Evolutionary conservation across 371 early-diverging fungal genomes (phyloP).

Genomic region (Zychaea mexicana): DNA sequence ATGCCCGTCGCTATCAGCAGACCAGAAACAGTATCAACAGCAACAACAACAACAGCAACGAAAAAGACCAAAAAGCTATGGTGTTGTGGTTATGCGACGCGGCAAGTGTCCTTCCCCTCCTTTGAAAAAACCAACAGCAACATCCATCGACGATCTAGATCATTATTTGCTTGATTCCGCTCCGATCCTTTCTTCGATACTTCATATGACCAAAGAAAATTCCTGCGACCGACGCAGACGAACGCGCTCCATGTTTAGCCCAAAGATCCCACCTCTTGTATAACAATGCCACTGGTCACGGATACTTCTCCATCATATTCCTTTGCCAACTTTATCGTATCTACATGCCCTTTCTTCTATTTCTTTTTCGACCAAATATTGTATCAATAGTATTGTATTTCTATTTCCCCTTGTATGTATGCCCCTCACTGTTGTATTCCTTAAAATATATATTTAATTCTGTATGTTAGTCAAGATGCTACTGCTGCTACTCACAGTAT

Average conservation of each 20-base stretch:
- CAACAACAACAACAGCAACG: not conserved
- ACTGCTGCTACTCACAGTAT: no score
- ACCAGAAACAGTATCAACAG: not conserved
- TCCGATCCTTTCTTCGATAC: not conserved
- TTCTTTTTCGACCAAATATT: not conserved
- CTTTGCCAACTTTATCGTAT: no score
- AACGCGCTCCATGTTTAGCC: slow-evolving; percentile 10
- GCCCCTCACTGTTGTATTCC: no score
- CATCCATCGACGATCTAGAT: not conserved
- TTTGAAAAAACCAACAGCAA: not conserved
- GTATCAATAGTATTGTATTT: not conserved
- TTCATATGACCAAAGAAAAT: slow-evolving; percentile 1
- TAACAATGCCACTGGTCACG: no score
- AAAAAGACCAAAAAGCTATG: slow-evolving; percentile 1
- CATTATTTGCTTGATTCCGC: not conserved
- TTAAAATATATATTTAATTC: no score
- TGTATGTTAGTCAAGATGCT: no score
- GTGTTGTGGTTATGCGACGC: slow-evolving; percentile 5
- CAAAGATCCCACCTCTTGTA: slow-evolving; percentile 4
- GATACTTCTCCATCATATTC: no score
- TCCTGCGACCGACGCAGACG: slow-evolving; percentile 1
- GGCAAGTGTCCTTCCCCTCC: not conserved
- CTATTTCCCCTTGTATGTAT: not conserved
- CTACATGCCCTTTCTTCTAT: not conserved
- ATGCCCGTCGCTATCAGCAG: no score